phyloP scores from a whole-genome alignment of 2,329 filamentous ascomycete genomes.

The Colletotrichum orbiculare region DNA sequence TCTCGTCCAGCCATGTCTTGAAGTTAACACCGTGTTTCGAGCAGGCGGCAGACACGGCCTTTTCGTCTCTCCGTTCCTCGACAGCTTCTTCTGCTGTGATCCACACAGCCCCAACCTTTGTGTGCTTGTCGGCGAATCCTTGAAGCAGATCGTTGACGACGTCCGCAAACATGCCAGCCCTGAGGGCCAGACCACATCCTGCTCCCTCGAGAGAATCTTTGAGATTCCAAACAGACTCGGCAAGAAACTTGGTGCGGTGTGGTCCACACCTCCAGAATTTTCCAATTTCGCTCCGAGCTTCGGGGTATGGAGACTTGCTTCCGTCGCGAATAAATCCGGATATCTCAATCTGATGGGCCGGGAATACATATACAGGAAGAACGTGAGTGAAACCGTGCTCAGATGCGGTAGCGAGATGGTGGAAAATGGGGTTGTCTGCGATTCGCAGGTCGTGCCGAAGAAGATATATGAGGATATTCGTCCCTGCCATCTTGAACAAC shows the following conservation, averaged over 20 bases:
- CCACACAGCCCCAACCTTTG: constrained; percentile 74
- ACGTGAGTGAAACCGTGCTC: constrained; percentile 73
- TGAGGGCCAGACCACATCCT: constrained; percentile 70
- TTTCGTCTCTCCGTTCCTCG: constrained; percentile 76
- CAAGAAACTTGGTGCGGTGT: constrained; percentile 77
- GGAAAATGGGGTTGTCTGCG: constrained; percentile 79
- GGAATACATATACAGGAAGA: constrained; percentile 76
- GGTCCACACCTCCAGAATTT: constrained; percentile 80
- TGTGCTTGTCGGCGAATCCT: constrained; percentile 52
- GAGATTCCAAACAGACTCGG: constrained; percentile 78
- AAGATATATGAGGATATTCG: constrained; percentile 74
- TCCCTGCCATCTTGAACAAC: constrained; percentile 44
- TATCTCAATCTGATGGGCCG: constrained; percentile 77
- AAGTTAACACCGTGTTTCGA: constrained; percentile 66
- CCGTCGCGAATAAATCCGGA: constrained; percentile 75
- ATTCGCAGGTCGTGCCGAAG: constrained; percentile 79
- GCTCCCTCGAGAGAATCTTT: constrained; percentile 70
- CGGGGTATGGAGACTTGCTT: constrained; percentile 72
- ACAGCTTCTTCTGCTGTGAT: constrained; percentile 77
- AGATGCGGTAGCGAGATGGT: constrained; percentile 61
- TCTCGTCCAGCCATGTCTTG: constrained; percentile 77
- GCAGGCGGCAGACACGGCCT: constrained; percentile 63
- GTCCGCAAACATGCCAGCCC: constrained; percentile 70
- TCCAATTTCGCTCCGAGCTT: constrained; percentile 73
- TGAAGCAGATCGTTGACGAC: constrained; percentile 69